Evolutionary conservation across 2,329 filamentous ascomycete species (phyloP), one percentile per base, ranked within the genome.

Genomic region (Xylariaceae sp.): DNA sequence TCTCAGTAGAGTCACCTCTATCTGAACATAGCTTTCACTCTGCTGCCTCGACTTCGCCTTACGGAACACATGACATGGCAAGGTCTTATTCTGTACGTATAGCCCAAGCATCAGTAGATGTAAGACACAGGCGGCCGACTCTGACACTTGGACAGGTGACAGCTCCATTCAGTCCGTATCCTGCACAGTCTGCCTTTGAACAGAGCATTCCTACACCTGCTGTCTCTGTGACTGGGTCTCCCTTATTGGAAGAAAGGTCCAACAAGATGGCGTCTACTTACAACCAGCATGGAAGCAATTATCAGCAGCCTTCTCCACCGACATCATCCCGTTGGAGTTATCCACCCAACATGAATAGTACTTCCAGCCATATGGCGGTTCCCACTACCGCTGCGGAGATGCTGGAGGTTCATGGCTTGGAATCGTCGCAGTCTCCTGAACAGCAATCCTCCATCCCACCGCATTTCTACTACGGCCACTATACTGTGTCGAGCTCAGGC

Each of bases 291-390:
- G 68, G 69, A n/a, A 63, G 69, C 30, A 65, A 59, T 39, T 60
- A 69, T 7, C 75, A 77, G 53, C 73, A 74, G 46, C 74, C 74
- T 10, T 75, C 77, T 39, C 73, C 76, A n/a, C 67, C 66, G 39
- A 71, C 70, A 32, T 71, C 74, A 50, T 74, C 68, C 46, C 71
- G 77, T 48, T 78, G 71, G 69, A 52, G 54, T 38, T 76, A 77
- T 56, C 69, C 72, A 36, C 64, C 77, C 47, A 68, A 67, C 53
- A 64, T 70, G 44, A 63, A 66, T 30, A 42, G 43, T 15, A 38
- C 57, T 46, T 64, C 70, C 17, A 69, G 69, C 18, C 73, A 75
- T 6, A 72, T 78, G 67, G 58, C 68, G 27, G 62, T 71, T 35
- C 67, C 71, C n/a, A 58, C 68, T 12, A 60, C 66, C 14, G 53